Conservation (phyloP, 331 rosid genomes). For the Quercus lobata region DNA sequence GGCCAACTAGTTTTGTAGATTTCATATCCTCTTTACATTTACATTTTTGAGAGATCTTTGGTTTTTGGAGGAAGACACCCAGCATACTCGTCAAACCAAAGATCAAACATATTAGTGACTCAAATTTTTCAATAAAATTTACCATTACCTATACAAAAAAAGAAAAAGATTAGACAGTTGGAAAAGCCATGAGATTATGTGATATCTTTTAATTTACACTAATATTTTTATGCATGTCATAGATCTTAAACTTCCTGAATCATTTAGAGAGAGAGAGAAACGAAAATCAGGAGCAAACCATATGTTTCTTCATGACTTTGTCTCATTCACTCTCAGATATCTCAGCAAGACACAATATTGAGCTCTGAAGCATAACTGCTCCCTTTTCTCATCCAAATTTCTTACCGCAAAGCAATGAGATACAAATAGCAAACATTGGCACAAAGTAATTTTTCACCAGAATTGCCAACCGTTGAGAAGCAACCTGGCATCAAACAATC, state of each 20-base stretch:
- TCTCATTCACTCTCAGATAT: constrained; percentile 80
- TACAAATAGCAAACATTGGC: constrained; percentile 65
- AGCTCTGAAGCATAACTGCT: constrained; percentile 64
- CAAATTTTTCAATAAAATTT: too few relatives aligned
- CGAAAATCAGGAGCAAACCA: constrained; percentile 50
- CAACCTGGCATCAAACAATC: constrained; percentile 47
- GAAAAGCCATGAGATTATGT: background rate
- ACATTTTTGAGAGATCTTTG: too few relatives aligned
- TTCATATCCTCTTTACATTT: too few relatives aligned
- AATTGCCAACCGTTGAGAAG: constrained; percentile 56
- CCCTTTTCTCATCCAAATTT: constrained; percentile 62
- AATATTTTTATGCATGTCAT: background rate
- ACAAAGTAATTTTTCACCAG: constrained; percentile 69
- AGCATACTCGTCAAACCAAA: too few relatives aligned
- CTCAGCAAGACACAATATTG: constrained; percentile 60
- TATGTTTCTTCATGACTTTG: constrained; percentile 71
- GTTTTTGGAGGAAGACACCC: too few relatives aligned
- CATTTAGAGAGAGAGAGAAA: background rate
- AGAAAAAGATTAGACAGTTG: background rate
- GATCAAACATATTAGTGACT: too few relatives aligned
- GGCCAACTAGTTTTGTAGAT: too few relatives aligned
- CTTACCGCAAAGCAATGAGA: constrained; percentile 76
- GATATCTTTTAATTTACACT: background rate
- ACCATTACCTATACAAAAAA: too few relatives aligned
- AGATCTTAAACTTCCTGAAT: background rate